These are phyloP conservation scores for Rickenella mellea DNA, from an alignment of 768 basidiomycete genomes.

Conservation along the genomic window DNA sequence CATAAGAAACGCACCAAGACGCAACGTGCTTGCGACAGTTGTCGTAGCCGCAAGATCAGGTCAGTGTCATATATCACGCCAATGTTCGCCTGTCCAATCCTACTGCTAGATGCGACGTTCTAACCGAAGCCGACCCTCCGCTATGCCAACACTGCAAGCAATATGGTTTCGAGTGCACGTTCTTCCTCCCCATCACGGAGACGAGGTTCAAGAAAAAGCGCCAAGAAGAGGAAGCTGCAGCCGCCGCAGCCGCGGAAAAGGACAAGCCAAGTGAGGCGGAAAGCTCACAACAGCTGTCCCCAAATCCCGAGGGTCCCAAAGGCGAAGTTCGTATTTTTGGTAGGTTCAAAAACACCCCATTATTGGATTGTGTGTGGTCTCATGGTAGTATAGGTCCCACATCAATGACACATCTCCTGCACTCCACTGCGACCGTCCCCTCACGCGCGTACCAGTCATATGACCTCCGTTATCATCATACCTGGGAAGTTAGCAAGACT, in stretches of 20 bases:
- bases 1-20: constrained; percentile 86
- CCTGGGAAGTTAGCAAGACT: constrained; percentile 73
- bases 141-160: constrained; percentile 93
- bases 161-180: constrained; percentile 89
- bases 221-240: constrained; percentile 53
- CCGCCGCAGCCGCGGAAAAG: constrained; percentile 18
- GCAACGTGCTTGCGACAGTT: constrained; percentile 86
- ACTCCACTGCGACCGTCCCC: constrained; percentile 82
- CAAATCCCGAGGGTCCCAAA: constrained; percentile 34
- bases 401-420: constrained; percentile 75
- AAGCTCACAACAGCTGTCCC: constrained; percentile 20
- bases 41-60: constrained; percentile 85
- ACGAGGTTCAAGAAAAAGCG: constrained; percentile 98
- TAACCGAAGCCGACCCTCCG: constrained; percentile 67
- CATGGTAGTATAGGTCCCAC: constrained; percentile 68
- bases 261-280: constrained; percentile 12
- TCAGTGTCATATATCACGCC: constrained; percentile 17
- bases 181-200: constrained; percentile 96
- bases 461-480: constrained; percentile 81
- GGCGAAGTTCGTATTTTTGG: constrained; percentile 45
- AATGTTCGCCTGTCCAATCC: constrained; percentile 5
- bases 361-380: constrained; percentile 28
- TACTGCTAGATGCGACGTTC: constrained; percentile 64
- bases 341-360: constrained; percentile 4
- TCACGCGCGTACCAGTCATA: constrained; percentile 80